A percentile compares a stretch with the other conserved stretches of the same genome.
phyloP scores from a whole-genome alignment of 1,139 yeast genomes.

The Geotrichum histeridarum region DNA sequence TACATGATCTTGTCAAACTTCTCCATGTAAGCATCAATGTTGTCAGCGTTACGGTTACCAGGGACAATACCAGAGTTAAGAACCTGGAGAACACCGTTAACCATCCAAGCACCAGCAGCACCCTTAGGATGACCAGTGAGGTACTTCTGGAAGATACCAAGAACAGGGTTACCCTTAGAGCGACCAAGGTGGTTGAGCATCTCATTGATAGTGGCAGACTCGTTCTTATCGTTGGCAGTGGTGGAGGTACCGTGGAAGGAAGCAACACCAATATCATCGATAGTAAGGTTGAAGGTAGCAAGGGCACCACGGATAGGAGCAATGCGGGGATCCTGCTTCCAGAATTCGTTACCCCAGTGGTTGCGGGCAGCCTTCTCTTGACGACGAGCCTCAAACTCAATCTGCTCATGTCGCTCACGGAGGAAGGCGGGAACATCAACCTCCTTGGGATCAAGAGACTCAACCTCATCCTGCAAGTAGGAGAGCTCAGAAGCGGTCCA shows the following conservation, averaged over 20 bases:
- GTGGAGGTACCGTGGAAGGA: slow-evolving; percentile 99
- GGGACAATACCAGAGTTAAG: slow-evolving; percentile 92
- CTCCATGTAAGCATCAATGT: slow-evolving; percentile 77
- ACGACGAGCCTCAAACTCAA: slow-evolving; percentile 75
- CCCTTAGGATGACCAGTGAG: slow-evolving; percentile 99
- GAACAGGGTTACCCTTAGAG: slow-evolving; percentile 93
- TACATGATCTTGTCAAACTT: slow-evolving; percentile 82
- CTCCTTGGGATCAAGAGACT: slow-evolving; percentile 46
- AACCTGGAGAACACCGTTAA: slow-evolving; percentile 95
- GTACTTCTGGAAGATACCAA: slow-evolving; percentile 97
- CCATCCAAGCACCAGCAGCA: slow-evolving; percentile 99
- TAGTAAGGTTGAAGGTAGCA: slow-evolving; percentile 85
- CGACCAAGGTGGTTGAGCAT: slow-evolving; percentile 97
- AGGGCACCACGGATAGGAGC: slow-evolving; percentile 96
- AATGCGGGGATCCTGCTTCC: slow-evolving; percentile 83
- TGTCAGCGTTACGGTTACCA: slow-evolving; percentile 98
- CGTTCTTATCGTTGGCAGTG: slow-evolving; percentile 96
- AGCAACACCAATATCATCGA: slow-evolving; percentile 93
- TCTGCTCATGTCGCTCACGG: slow-evolving; percentile 82
- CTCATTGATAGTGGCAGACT: slow-evolving; percentile 79
- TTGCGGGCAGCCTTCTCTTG: slow-evolving; percentile 86
- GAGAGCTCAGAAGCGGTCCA: slow-evolving; percentile 84
- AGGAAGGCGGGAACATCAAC: slow-evolving; percentile 46
- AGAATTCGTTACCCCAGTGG: slow-evolving; percentile 95
- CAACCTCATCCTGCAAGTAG: slow-evolving; percentile 66